Conservation (phyloP, 2,329 filamentous ascomycete species). For the Shiraia sp. region DNA sequence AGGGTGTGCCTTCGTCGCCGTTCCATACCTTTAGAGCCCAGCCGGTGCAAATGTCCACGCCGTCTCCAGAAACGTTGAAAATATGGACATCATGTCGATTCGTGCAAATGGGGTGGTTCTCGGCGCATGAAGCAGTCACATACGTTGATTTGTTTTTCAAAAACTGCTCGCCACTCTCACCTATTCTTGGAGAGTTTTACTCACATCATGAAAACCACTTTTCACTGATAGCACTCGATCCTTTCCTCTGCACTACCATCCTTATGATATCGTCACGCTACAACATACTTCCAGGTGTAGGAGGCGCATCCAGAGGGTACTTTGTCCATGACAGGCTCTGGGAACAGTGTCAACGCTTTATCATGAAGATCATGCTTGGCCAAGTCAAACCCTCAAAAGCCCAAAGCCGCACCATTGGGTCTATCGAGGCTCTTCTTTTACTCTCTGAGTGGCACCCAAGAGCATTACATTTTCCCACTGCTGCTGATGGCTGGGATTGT, state of each 20-base stretch:
- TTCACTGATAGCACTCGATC: slow-evolving; percentile 55
- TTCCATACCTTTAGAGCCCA: slow-evolving; percentile 40
- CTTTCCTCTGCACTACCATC: slow-evolving; percentile 58
- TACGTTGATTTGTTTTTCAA: slow-evolving; percentile 59
- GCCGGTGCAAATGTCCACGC: slow-evolving; percentile 45
- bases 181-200: slow-evolving; percentile 56
- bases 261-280: slow-evolving; percentile 61
- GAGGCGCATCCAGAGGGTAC: slow-evolving; percentile 53
- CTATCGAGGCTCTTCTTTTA: slow-evolving; percentile 58
- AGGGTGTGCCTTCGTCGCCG: slow-evolving; percentile 28
- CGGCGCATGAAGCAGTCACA: slow-evolving; percentile 57
- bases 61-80: slow-evolving; percentile 46
- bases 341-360: slow-evolving; percentile 58
- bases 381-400: slow-evolving; percentile 58
- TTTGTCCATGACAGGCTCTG: slow-evolving; percentile 59
- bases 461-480: slow-evolving; percentile 58
- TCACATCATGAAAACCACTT: slow-evolving; percentile 54
- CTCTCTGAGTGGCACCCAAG: slow-evolving; percentile 63
- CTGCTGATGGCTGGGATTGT: slow-evolving; percentile 60
- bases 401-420: slow-evolving; percentile 55
- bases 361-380: slow-evolving; percentile 58
- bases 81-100: slow-evolving; percentile 57
- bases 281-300: slow-evolving; percentile 43
- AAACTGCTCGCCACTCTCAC: slow-evolving; percentile 56
- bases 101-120: slow-evolving; percentile 61